Percentiles rank a stretch among this genome's conserved stretches.
These are phyloP conservation scores for Kockovaella imperatae DNA, from an alignment of 768 basidiomycete genomes.

Conservation along the genomic window DNA sequence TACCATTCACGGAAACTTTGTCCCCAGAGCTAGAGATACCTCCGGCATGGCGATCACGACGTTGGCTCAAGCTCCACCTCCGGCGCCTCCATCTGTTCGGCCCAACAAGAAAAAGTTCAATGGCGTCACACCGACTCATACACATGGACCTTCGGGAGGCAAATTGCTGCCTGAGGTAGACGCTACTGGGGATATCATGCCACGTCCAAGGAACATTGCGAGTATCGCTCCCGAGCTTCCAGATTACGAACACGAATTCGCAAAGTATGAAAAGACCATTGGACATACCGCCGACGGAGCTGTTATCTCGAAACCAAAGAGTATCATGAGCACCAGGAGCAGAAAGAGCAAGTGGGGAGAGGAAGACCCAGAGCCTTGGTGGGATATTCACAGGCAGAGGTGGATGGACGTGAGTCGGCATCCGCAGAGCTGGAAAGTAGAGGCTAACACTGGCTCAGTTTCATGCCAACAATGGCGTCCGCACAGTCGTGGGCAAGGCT, in stretches of 20 bases:
- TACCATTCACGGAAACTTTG: too few species aligned
- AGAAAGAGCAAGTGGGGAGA: slow-evolving; percentile 37
- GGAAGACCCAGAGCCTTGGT: slow-evolving; percentile 51
- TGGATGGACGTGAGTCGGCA: slow-evolving; percentile 35
- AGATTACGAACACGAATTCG: background rate
- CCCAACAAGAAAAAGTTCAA: too few species aligned
- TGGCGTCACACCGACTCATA: too few species aligned
- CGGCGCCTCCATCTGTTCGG: too few species aligned
- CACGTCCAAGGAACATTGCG: background rate
- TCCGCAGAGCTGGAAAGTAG: background rate
- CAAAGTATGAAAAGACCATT: background rate
- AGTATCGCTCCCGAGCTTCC: background rate
- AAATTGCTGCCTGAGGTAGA: too few species aligned
- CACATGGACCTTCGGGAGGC: too few species aligned
- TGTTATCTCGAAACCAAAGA: slow-evolving; percentile 14
- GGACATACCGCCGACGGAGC: background rate
- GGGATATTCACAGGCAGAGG: slow-evolving; percentile 21
- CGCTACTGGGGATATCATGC: too few species aligned
- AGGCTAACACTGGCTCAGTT: slow-evolving; percentile 48
- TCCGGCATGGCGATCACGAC: background rate
- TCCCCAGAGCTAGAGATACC: background rate
- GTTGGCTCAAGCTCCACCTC: background rate
- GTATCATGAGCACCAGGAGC: slow-evolving; percentile 24
- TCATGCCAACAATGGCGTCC: slow-evolving; percentile 82
- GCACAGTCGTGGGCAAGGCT: slow-evolving; percentile 83